A percentile compares a stretch with the other conserved stretches of the same genome.
phyloP scores from a whole-genome alignment of 768 basidiomycete species.

The Rossbeevera mucosa region DNA sequence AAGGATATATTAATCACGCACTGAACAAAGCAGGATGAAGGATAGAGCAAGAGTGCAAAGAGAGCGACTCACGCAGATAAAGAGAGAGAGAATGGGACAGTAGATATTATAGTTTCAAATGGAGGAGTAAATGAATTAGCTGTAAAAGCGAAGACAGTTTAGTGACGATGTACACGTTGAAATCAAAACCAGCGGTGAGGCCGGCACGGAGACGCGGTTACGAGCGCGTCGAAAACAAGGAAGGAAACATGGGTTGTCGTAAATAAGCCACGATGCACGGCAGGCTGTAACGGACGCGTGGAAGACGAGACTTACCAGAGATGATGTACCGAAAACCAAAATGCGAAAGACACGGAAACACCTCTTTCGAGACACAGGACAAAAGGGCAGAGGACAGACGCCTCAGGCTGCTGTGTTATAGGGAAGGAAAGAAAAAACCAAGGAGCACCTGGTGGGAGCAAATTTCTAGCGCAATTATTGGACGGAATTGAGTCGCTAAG shows the following conservation, averaged over 20 bases:
- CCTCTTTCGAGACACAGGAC: slow-evolving; percentile 17
- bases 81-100: slow-evolving; percentile 14
- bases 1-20: slow-evolving; percentile 28
- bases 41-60: slow-evolving; percentile 4
- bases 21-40: slow-evolving; percentile 19
- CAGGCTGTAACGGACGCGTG: slow-evolving; percentile 28
- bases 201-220: slow-evolving; percentile 32
- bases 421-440: slow-evolving; percentile 28
- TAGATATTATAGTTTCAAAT: slow-evolving; percentile 33
- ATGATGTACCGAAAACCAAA: slow-evolving; percentile 29
- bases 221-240: slow-evolving; percentile 26
- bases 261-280: slow-evolving; percentile 30
- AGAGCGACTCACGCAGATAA: slow-evolving; percentile 27
- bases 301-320: slow-evolving; percentile 30
- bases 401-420: slow-evolving; percentile 22
- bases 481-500: slow-evolving; percentile 36
- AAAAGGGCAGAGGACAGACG: slow-evolving; percentile 23
- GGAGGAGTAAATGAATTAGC: slow-evolving; percentile 34
- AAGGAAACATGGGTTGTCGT: slow-evolving; percentile 25
- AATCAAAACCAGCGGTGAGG: slow-evolving; percentile 12
- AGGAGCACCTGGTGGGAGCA: slow-evolving; percentile 27
- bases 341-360: slow-evolving; percentile 14
- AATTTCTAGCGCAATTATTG: slow-evolving; percentile 33
- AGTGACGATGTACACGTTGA: slow-evolving; percentile 25
- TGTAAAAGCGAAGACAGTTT: slow-evolving; percentile 22